These are phyloP conservation scores for Thinopyrum elongatum DNA, from an alignment of 176 grass and related monocot species.

Conservation along the genomic window DNA sequence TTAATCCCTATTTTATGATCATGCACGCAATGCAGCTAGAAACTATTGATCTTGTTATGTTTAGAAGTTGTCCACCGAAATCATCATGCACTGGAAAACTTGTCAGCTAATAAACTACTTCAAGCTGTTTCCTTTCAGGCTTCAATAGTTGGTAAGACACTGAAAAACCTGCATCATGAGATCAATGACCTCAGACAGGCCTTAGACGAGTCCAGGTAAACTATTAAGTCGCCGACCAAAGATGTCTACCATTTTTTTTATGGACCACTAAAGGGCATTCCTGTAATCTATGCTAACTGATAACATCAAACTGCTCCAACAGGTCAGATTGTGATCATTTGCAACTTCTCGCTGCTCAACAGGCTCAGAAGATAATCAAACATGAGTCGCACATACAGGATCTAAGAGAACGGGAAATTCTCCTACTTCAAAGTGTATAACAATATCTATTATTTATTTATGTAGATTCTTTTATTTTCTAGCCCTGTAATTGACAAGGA, in stretches of 20 bases:
- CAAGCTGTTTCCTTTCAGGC: slow-evolving; percentile 43
- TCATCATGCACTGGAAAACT: background rate
- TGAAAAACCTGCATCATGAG: slow-evolving; percentile 62
- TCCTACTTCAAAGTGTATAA: slow-evolving; percentile 51
- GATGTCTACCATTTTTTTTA: background rate
- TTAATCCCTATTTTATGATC: background rate
- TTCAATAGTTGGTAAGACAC: slow-evolving; percentile 51
- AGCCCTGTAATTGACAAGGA: background rate
- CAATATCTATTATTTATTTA: slow-evolving; percentile 17
- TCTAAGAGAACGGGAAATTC: slow-evolving; percentile 54
- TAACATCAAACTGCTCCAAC: slow-evolving; percentile 21
- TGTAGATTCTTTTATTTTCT: background rate
- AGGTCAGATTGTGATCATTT: slow-evolving; percentile 62
- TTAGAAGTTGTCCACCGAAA: background rate
- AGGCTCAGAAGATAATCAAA: slow-evolving; percentile 46
- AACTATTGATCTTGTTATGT: background rate
- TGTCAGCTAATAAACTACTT: background rate
- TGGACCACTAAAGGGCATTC: background rate
- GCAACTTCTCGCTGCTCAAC: slow-evolving; percentile 36
- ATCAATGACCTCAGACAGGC: slow-evolving; percentile 50
- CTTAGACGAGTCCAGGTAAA: slow-evolving; percentile 66
- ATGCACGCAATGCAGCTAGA: background rate
- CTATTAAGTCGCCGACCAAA: background rate
- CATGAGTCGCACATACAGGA: slow-evolving; percentile 47
- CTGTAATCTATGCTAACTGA: background rate